phyloP scores from a whole-genome alignment of 1,284 basidiomycete genomes.

The Rhodofomes roseus region DNA sequence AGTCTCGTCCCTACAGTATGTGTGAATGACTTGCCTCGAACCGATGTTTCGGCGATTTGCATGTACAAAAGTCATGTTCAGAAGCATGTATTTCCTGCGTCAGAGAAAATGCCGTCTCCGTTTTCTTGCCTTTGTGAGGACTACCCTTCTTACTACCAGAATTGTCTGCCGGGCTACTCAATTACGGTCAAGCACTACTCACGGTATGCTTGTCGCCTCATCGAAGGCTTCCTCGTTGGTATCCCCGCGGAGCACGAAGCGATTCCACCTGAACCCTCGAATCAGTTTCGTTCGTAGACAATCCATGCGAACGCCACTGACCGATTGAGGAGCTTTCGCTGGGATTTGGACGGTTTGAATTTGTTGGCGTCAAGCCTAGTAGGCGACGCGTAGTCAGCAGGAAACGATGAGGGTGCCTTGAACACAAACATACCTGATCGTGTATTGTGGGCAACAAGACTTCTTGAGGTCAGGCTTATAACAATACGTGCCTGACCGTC shows the following conservation, averaged over 20 bases:
- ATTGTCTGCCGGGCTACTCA: too few relatives aligned
- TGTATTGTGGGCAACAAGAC: slow-evolving; percentile 92
- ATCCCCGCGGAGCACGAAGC: slow-evolving; percentile 55
- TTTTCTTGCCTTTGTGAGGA: slow-evolving; percentile 9
- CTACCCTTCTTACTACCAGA: not conserved
- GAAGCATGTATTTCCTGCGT: slow-evolving; percentile 45
- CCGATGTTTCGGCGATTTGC: slow-evolving; percentile 28
- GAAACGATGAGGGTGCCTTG: not conserved
- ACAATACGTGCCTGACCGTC: slow-evolving; percentile 78
- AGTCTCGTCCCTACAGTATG: not conserved
- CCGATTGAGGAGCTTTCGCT: slow-evolving; percentile 75
- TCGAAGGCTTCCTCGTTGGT: slow-evolving; percentile 25
- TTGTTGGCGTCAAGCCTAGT: slow-evolving; percentile 64
- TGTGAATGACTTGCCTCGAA: slow-evolving; percentile 48
- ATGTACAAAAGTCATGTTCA: slow-evolving; percentile 26
- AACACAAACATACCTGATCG: slow-evolving; percentile 61
- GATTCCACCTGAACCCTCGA: slow-evolving; percentile 62
- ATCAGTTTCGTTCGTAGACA: not conserved
- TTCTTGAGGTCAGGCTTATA: slow-evolving; percentile 80
- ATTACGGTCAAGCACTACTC: not conserved
- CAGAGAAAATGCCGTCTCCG: slow-evolving; percentile 31
- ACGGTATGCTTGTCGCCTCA: not conserved
- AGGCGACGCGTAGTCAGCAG: not conserved
- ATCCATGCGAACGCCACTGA: slow-evolving; percentile 20
- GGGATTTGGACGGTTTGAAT: slow-evolving; percentile 79